These are phyloP conservation scores for Bombardia bombarda DNA, from an alignment of 495 filamentous ascomycete species.

Conservation along the genomic window DNA sequence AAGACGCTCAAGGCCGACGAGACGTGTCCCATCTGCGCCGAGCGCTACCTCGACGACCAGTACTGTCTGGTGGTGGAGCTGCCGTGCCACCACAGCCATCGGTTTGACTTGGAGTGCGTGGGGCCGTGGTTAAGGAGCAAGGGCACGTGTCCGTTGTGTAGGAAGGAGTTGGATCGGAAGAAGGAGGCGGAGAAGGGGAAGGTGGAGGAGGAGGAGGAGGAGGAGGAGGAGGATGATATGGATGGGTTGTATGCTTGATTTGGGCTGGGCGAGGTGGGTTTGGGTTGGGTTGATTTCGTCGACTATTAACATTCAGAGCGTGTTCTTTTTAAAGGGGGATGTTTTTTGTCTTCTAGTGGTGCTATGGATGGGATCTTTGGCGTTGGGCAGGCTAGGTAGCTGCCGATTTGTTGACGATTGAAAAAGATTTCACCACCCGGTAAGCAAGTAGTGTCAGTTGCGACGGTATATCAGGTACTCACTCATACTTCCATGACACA, in stretches of 20 bases:
- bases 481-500: no score
- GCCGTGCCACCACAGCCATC: constrained; percentile 72
- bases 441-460: no score
- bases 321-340: no score
- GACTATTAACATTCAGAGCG: no score
- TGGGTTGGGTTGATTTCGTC: no score
- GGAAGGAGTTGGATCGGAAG: constrained; percentile 70
- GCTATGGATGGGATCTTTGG: no score
- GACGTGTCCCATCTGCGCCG: constrained; percentile 79
- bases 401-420: no score
- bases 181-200: constrained; percentile 44
- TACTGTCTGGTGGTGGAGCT: constrained; percentile 81
- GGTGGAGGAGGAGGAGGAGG: constrained; percentile 46
- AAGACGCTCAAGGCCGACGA: constrained; percentile 58
- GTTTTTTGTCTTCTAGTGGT: no score
- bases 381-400: no score
- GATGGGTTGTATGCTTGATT: constrained; percentile 67
- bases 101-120: constrained; percentile 94
- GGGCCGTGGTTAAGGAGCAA: constrained; percentile 83
- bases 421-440: no score
- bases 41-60: constrained; percentile 69
- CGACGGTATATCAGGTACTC: no score
- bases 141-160: constrained; percentile 82
- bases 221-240: constrained; percentile 62
- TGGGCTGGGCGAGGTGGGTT: not conserved